phyloP scores from a whole-genome alignment of 768 basidiomycete species.

The Boletus edulis region DNA sequence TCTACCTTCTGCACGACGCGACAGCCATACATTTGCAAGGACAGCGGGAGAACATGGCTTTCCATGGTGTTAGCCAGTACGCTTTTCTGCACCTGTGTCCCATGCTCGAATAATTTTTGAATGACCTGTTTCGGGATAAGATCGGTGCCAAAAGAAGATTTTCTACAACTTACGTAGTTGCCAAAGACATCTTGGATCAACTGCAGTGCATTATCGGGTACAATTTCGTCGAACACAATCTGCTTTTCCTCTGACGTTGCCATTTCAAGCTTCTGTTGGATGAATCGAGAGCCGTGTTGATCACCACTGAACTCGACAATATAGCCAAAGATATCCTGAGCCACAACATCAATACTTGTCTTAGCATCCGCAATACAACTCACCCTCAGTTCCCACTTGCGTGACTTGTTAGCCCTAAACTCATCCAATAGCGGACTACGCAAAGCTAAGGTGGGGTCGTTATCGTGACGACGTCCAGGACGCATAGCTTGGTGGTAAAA shows the following conservation, averaged over 20 bases:
- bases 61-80: conserved; percentile 72
- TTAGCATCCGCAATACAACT: conserved; percentile 19
- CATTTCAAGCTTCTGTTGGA: conserved; percentile 81
- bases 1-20: conserved; percentile 89
- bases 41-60: conserved; percentile 70
- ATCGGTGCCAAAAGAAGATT: neutral
- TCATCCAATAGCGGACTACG: conserved; percentile 81
- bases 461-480: conserved; percentile 45
- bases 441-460: conserved; percentile 36
- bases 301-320: conserved; percentile 91
- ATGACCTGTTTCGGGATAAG: conserved; percentile 58
- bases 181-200: conserved; percentile 93
- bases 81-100: conserved; percentile 71
- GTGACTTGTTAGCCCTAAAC: conserved; percentile 75
- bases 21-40: conserved; percentile 94
- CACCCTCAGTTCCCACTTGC: conserved; percentile 82
- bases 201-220: conserved; percentile 68
- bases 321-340: conserved; percentile 81
- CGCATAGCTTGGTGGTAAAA: conserved; percentile 41
- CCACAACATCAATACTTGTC: conserved; percentile 2
- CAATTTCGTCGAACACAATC: conserved; percentile 82
- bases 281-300: conserved; percentile 97
- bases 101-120: conserved; percentile 91
- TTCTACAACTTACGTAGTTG: conserved; percentile 70
- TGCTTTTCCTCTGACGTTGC: conserved; percentile 80